Evolutionary conservation across 1,284 basidiomycete genomes (phyloP).

Genomic region (Ceraceosorus guamensis): DNA sequence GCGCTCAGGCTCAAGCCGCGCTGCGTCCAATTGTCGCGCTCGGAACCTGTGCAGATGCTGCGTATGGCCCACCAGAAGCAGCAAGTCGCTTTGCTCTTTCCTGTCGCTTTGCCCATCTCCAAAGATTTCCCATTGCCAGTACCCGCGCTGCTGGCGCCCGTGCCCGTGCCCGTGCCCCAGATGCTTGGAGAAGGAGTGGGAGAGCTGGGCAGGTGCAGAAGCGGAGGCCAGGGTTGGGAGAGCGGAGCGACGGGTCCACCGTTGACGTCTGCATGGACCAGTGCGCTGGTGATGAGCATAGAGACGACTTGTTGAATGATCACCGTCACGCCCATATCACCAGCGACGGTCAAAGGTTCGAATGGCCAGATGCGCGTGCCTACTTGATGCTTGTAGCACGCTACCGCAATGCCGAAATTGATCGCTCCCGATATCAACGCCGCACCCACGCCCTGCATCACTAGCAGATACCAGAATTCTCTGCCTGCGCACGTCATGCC

Average conservation of each 20-base stretch:
- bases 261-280: constrained; percentile 33
- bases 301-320: constrained; percentile 41
- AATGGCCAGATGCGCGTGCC: constrained; percentile 32
- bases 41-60: constrained; percentile 26
- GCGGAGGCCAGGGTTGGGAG: constrained; percentile 35
- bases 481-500: too few relatives aligned
- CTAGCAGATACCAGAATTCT: constrained; percentile 22
- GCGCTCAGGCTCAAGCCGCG: constrained; percentile 26
- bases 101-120: constrained; percentile 27
- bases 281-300: constrained; percentile 35
- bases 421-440: constrained; percentile 30
- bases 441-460: constrained; percentile 18
- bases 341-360: constrained; percentile 33
- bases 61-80: constrained; percentile 37
- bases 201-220: constrained; percentile 32
- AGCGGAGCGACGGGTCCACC: constrained; percentile 30
- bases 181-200: constrained; percentile 13
- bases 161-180: too few relatives aligned
- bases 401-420: constrained; percentile 42
- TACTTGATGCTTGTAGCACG: constrained; percentile 23
- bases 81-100: constrained; percentile 11
- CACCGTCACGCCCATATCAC: constrained; percentile 45
- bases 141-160: too few relatives aligned
- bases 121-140: constrained; percentile 11
- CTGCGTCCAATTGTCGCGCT: constrained; percentile 32